Evolutionary conservation across 257 asterid genomes (phyloP).

Genomic region (Solanum corneliomulleri): DNA sequence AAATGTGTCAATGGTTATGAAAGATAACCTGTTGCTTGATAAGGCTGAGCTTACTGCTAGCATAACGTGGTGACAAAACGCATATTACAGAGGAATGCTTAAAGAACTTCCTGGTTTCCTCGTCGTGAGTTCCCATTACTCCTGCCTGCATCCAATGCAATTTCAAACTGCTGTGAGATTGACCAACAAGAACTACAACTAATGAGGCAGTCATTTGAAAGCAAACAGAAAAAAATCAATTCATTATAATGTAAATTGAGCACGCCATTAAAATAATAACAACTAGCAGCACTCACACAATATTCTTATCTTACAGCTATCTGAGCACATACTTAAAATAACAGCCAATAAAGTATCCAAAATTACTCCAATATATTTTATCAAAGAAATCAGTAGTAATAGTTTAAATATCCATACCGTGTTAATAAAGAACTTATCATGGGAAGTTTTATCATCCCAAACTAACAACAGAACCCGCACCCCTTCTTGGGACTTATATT

Average conservation of each 20-base stretch:
- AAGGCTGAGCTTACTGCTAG: conserved; percentile 70
- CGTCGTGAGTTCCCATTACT: conserved; percentile 86
- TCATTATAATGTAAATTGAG: neutral
- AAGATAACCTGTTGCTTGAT: conserved; percentile 64
- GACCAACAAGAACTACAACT: conserved; percentile 1
- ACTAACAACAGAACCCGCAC: conserved; percentile 77
- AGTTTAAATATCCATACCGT: conserved; percentile 34
- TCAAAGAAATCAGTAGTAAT: neutral
- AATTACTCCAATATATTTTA: neutral
- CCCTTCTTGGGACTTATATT: conserved; percentile 91
- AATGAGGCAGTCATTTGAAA: neutral
- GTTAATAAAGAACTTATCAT: conserved; percentile 41
- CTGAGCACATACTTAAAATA: neutral
- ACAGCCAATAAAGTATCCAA: neutral
- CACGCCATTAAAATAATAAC: neutral
- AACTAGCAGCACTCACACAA: neutral
- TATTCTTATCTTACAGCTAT: neutral
- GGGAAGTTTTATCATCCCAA: conserved; percentile 98
- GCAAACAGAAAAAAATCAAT: neutral
- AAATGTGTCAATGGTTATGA: neutral
- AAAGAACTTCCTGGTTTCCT: conserved; percentile 81
- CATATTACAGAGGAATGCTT: conserved; percentile 82
- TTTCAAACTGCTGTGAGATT: neutral
- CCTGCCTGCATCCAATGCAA: conserved; percentile 46
- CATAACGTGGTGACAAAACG: conserved; percentile 80